A percentile compares a stretch with the other conserved stretches of the same genome.
These are phyloP conservation scores for thale cress (Arabidopsis thaliana) DNA, from an alignment of 345 rosid genomes.

Conservation along the genomic window DNA sequence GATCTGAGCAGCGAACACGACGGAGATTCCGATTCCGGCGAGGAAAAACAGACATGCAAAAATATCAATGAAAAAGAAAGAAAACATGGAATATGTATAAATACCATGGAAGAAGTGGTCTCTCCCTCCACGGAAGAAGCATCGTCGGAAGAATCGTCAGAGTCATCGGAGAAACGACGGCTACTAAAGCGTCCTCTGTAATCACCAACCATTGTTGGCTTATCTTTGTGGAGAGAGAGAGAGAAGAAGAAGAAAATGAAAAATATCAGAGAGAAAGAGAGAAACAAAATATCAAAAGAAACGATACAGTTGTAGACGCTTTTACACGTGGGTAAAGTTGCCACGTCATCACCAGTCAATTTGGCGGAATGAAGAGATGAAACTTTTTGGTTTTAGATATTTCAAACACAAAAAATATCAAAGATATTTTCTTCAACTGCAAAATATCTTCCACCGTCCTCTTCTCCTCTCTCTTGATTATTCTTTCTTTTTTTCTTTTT, in stretches of 20 bases:
- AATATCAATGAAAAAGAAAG: background rate
- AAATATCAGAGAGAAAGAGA: background rate
- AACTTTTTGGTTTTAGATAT: slow-evolving; percentile 18
- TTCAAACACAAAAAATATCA: slow-evolving; percentile 28
- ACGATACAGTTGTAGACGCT: slow-evolving; percentile 64
- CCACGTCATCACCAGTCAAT: slow-evolving; percentile 55
- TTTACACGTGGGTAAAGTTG: slow-evolving; percentile 65
- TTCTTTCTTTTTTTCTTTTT: background rate
- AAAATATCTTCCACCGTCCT: slow-evolving; percentile 42
- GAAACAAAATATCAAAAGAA: slow-evolving; percentile 36
- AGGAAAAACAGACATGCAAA: slow-evolving; percentile 32
- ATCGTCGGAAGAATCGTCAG: slow-evolving; percentile 44
- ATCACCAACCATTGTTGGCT: slow-evolving; percentile 40
- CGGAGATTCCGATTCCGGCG: background rate
- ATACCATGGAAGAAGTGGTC: slow-evolving; percentile 45
- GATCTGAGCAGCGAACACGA: slow-evolving; percentile 9
- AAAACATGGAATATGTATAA: background rate
- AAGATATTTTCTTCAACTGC: slow-evolving; percentile 29
- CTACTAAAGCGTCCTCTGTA: slow-evolving; percentile 42
- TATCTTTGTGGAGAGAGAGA: slow-evolving; percentile 15
- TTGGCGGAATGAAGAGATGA: slow-evolving; percentile 34
- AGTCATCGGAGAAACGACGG: slow-evolving; percentile 42
- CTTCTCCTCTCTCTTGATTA: background rate
- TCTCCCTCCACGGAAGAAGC: slow-evolving; percentile 41
- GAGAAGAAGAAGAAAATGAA: slow-evolving; percentile 14